Evolutionary conservation across 1,284 basidiomycete species (phyloP), one percentile per base, ranked within the genome.

Genomic region (Melampsora abietis-canadensis): DNA sequence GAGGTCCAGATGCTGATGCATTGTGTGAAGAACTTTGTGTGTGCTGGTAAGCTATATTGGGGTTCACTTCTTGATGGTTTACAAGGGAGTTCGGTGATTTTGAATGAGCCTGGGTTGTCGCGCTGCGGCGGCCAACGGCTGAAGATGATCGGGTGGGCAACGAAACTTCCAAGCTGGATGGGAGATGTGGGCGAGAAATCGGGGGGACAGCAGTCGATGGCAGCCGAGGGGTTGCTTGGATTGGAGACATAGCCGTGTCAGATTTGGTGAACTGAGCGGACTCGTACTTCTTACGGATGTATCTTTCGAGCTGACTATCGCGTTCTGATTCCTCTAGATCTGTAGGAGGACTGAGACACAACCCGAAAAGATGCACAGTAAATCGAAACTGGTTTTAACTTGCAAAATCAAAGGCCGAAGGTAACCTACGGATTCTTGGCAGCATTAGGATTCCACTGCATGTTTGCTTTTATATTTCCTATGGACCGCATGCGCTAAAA

Each of bases 231-330:
- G n/a, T 27, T n/a, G 37, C n/a, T 48, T 19, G 19, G 21, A 27
- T 21, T 51, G 40, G 19, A n/a, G 54, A 21, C n/a, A 14, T 62
- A 21, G 57, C 4, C 27, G 59, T 30, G 17, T 34, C 59, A 31
- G 31, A 14, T 19, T 62, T 40, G 37, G 57, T 37, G 75, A 76
- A 1, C 57, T 12, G 51, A 19, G 68, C 65, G 63, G 77, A 78
- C 77, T 82, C 81, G 78, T 83, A 83, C 77, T 83, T 82, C 64
- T 77, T 76, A n/a, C 82, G 78, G 21, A 82, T 81, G 77, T 79
- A 82, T 68, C 78, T 78, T 65, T 82, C 82, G 21, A 82, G 77
- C 54, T 82, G 80, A 64, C 80, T 80, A 24, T 81, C 80, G 15
- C 80, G 76, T 59, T 82, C 81, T 64, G 78, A 79, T 76, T 81